These are phyloP conservation scores for maize (Zea mays) DNA, from an alignment of 176 grass and related monocot species.

Conservation along the genomic window Zm-B73-REFERENCE-NAM-5.0 NC_050102.1:161587501-161588000, in stretches of 20 bases:
- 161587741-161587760: conserved; percentile 16
- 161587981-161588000: conserved; percentile 53
- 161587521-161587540: conserved; percentile 97
- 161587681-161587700: conserved; percentile 86
- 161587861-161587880: conserved; percentile 3
- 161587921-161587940: not conserved
- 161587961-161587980: conserved; percentile 19
- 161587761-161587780: not conserved
- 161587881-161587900: not conserved
- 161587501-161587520: conserved; percentile 95
- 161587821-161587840: conserved; percentile 12
- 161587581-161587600: conserved; percentile 16
- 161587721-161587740: conserved; percentile 22
- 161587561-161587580: conserved; percentile 53
- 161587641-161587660: conserved; percentile 94
- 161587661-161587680: conserved; percentile 91
- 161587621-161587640: conserved; percentile 52
- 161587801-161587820: conserved; percentile 16
- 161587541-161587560: conserved; percentile 96
- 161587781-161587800: not conserved
- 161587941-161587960: conserved; percentile 32
- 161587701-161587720: conserved; percentile 66
- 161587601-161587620: conserved; percentile 35
- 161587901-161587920: conserved; percentile 13
- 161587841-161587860: not conserved